phyloP scores from a whole-genome alignment of 805 yeast genomes.

The Candida chauliodis region DNA sequence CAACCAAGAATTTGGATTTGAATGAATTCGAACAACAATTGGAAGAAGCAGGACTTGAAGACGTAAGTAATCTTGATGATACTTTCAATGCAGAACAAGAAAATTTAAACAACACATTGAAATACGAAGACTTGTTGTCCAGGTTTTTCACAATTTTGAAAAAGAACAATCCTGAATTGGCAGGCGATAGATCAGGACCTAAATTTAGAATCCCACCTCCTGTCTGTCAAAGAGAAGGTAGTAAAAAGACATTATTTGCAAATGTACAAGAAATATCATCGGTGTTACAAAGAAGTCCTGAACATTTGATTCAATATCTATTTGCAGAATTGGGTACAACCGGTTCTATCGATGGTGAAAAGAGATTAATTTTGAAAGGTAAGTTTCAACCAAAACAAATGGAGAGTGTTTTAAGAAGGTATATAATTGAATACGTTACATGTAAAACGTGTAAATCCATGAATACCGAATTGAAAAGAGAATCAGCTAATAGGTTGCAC shows the following conservation, averaged over 20 bases:
- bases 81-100: slow-evolving; percentile 18
- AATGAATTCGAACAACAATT: slow-evolving; percentile 86
- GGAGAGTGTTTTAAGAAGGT: slow-evolving; percentile 94
- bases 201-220: slow-evolving; percentile 98
- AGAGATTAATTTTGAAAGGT: slow-evolving; percentile 96
- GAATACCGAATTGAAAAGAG: slow-evolving; percentile 94
- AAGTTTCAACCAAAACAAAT: slow-evolving; percentile 96
- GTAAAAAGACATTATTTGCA: slow-evolving; percentile 92
- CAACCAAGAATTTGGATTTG: slow-evolving; percentile 50
- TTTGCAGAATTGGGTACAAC: slow-evolving; percentile 99
- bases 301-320: slow-evolving; percentile 92
- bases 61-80: slow-evolving; percentile 24
- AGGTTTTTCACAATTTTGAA: slow-evolving; percentile 85
- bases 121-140: slow-evolving; percentile 73
- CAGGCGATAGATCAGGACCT: slow-evolving; percentile 90
- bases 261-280: slow-evolving; percentile 93
- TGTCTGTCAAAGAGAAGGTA: slow-evolving; percentile 93
- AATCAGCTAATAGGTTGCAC: slow-evolving; percentile 92
- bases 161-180: slow-evolving; percentile 95
- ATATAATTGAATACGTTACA: slow-evolving; percentile 94
- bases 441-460: slow-evolving; percentile 98
- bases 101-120: slow-evolving; percentile 47
- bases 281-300: slow-evolving; percentile 93
- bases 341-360: slow-evolving; percentile 97
- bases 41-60: slow-evolving; percentile 84